Base-by-base conservation (phyloP, 2,329 filamentous ascomycete species). In the Coniochaeta sp. region DNA sequence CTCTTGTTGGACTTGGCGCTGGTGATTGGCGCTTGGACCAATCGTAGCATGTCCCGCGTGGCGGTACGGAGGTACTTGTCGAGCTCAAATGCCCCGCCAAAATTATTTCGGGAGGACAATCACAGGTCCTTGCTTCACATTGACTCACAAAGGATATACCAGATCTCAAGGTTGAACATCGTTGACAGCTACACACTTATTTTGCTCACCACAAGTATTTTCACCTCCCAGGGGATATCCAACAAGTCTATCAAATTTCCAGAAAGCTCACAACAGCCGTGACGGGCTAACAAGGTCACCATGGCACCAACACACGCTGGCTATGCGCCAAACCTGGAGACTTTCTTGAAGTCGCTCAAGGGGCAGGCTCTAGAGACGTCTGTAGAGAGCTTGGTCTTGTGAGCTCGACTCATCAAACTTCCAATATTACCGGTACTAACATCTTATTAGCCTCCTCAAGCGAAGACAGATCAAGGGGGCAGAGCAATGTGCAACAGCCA, bases 401-500 rank as follows among this genome's bases (percentile, higher is more conserved):
- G 71, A 27, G 59, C 53, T 3, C 18, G 20, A 27, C 8, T 22
- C 14, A 14, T 20, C 20, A 26, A 14, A 46, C n/a, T n/a, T n/a
- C n/a, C n/a, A n/a, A n/a, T n/a, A n/a, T n/a, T n/a, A n/a, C n/a
- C n/a, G n/a, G n/a, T n/a, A n/a, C 50, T 57, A 18, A 56, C 52
- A 3, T n/a, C 20, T 10, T 30, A 14, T 10, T 60, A 94, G 89
- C 50, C 83, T 96, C 18, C 80, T 99, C 58, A 96, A 96, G 70
- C 80, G 91, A 66, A 80, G 91, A 61, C 92, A 97, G 66, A 95
- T 99, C 63, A 83, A 82, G 55, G 89, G 89, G 58, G 89, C 91
- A 46, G 84, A 94, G 67, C 83, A 88, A 67, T 96, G 91, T 71
- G 94, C 94, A 52, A 83, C 94, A 53, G 91, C 91, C 55, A 97